Evolutionary conservation across 1,139 yeast genomes (phyloP).

Genomic region (Lodderomyces jiufengensis): DNA sequence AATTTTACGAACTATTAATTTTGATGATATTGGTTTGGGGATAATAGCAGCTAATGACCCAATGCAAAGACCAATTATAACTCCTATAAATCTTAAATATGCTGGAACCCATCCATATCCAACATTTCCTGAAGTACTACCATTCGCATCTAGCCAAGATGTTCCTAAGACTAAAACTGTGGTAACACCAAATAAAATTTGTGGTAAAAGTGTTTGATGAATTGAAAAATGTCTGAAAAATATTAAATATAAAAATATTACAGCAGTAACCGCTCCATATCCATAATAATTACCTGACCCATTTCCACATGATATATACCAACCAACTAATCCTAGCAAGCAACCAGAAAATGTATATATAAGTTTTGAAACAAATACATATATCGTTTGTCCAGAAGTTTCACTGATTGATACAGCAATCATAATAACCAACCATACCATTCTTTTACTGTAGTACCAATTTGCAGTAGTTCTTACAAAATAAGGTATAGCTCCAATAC

Average conservation of each 20-base stretch:
- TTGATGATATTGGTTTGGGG: conserved; percentile 32
- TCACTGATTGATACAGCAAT: conserved; percentile 31
- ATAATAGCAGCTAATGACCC: conserved; percentile 31
- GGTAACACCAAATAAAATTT: conserved; percentile 28
- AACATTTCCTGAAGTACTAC: conserved; percentile 20
- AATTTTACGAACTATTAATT: conserved; percentile 24
- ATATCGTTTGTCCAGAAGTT: conserved; percentile 33
- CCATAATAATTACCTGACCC: conserved; percentile 34
- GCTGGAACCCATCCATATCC: conserved; percentile 31
- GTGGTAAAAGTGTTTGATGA: conserved; percentile 29
- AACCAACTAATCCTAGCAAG: conserved; percentile 30
- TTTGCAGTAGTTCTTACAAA: conserved; percentile 28
- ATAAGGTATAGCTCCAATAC: conserved; percentile 27
- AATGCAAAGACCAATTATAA: conserved; percentile 27
- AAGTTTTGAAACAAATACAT: conserved; percentile 25
- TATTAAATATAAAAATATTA: conserved; percentile 22
- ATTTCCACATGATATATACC: conserved; percentile 36
- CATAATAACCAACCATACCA: conserved; percentile 36
- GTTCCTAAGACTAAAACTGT: conserved; percentile 34
- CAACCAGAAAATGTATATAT: conserved; percentile 31
- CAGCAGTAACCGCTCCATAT: conserved; percentile 27
- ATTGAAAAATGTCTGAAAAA: conserved; percentile 34
- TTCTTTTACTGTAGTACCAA: conserved; percentile 28
- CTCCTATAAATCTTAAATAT: conserved; percentile 26
- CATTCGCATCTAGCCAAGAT: conserved; percentile 28